phyloP scores from a whole-genome alignment of 192 early-diverging fungal species.

The Endogone sp. region DNA sequence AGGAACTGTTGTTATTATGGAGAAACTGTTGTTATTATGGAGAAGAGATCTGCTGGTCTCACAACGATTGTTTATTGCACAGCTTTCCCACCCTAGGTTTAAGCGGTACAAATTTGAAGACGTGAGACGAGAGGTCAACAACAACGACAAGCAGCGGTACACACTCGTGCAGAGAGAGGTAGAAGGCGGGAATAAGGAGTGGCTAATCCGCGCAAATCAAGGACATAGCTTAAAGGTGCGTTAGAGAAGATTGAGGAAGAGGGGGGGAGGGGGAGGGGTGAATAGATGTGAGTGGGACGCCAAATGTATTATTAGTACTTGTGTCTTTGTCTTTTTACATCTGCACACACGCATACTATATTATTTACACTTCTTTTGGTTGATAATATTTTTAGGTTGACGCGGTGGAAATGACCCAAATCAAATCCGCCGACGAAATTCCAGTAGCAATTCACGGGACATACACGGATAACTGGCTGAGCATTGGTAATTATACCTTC shows the following conservation, averaged over 20 bases:
- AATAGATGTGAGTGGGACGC: neutral
- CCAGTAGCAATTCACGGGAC: conserved; percentile 73
- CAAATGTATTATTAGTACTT: too few species aligned
- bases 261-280: conserved; percentile 24
- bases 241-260: conserved; percentile 22
- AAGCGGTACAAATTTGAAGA: conserved; percentile 51
- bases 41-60: too few species aligned
- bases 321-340: too few species aligned
- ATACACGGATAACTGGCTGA: conserved; percentile 40
- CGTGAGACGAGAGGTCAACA: conserved; percentile 63
- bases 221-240: conserved; percentile 67
- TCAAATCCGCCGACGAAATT: conserved; percentile 37
- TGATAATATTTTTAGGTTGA: conserved; percentile 21
- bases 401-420: conserved; percentile 42
- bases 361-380: neutral
- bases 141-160: conserved; percentile 84
- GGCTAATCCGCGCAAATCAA: conserved; percentile 82
- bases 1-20: too few species aligned
- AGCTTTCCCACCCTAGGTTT: conserved; percentile 55
- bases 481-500: conserved; percentile 58
- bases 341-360: too few species aligned
- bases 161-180: conserved; percentile 43
- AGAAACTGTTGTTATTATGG: too few species aligned
- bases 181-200: conserved; percentile 14
- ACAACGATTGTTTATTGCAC: neutral